Percentiles rank a stretch among this genome's conserved stretches.
phyloP scores from a whole-genome alignment of 495 filamentous ascomycete species.

The Chlorociboria aeruginascens region DNA sequence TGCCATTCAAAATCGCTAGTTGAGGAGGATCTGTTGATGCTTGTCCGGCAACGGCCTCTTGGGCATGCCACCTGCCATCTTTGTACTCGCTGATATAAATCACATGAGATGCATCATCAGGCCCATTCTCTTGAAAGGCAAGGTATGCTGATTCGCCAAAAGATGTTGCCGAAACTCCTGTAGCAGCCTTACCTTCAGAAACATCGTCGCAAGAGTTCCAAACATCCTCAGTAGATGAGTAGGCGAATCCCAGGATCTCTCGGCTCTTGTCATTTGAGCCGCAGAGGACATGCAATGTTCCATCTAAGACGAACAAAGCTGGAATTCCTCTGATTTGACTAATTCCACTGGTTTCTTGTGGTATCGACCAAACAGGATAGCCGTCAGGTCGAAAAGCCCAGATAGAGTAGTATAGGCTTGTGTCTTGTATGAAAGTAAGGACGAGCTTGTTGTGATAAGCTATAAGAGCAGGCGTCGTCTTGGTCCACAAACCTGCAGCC shows the following conservation, averaged over 20 bases:
- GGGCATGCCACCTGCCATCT: conserved; percentile 15
- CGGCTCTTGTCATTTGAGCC: conserved; percentile 8
- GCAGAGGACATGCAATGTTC: conserved; percentile 19
- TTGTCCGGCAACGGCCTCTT: conserved; percentile 17
- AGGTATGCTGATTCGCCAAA: conserved; percentile 22
- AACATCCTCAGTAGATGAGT: conserved; percentile 9
- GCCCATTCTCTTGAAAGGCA: conserved; percentile 18
- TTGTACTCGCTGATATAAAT: conserved; percentile 19
- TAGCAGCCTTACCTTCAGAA: conserved; percentile 18
- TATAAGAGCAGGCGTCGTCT: conserved; percentile 17
- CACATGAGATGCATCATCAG: conserved; percentile 9
- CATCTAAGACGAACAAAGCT: conserved; percentile 18
- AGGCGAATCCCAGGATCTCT: conserved; percentile 19
- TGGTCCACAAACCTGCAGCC: conserved; percentile 4
- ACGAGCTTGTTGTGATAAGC: conserved; percentile 23
- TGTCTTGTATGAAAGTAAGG: conserved; percentile 15
- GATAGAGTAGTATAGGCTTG: conserved; percentile 13
- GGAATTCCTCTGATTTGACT: conserved; percentile 18
- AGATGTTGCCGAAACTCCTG: conserved; percentile 20
- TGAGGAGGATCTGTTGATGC: conserved; percentile 20
- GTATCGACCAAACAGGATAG: conserved; percentile 14
- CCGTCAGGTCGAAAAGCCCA: conserved; percentile 13
- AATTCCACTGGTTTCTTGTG: conserved; percentile 5
- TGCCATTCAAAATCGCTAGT: conserved; percentile 20
- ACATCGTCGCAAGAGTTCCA: conserved; percentile 20